Evolutionary conservation across 306 rosid genomes (phyloP).

Genomic region (Quercus berberidifolia): DNA sequence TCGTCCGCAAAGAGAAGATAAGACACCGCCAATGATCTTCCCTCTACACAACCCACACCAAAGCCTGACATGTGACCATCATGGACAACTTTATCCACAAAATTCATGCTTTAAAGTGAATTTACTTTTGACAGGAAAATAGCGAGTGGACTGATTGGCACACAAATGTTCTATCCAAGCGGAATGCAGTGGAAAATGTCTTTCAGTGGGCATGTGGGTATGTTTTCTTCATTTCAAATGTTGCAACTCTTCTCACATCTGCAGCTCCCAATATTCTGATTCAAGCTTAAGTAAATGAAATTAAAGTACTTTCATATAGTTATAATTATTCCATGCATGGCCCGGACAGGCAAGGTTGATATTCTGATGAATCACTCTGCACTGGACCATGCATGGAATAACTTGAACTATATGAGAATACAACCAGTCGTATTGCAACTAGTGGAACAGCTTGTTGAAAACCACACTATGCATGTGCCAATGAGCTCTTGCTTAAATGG

Average conservation of each 20-base stretch:
- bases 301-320: background rate
- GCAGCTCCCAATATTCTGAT: background rate
- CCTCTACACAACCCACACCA: no score
- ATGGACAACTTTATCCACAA: background rate
- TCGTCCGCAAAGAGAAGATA: no score
- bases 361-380: background rate
- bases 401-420: no score
- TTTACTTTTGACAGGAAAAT: conserved; percentile 54
- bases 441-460: background rate
- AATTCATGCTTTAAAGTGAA: background rate
- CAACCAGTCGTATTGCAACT: background rate
- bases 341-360: background rate
- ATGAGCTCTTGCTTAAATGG: no score
- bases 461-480: background rate
- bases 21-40: no score
- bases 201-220: conserved; percentile 98
- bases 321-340: background rate
- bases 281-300: background rate
- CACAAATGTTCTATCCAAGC: conserved; percentile 53
- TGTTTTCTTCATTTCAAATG: conserved; percentile 33
- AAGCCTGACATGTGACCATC: no score
- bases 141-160: conserved; percentile 86
- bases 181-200: conserved; percentile 83
- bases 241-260: conserved; percentile 1
- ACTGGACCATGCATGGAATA: no score